Percentiles rank a stretch among this genome's conserved stretches.
phyloP scores from a whole-genome alignment of 345 rosid genomes.

The Gossypium rotundifolium region DNA sequence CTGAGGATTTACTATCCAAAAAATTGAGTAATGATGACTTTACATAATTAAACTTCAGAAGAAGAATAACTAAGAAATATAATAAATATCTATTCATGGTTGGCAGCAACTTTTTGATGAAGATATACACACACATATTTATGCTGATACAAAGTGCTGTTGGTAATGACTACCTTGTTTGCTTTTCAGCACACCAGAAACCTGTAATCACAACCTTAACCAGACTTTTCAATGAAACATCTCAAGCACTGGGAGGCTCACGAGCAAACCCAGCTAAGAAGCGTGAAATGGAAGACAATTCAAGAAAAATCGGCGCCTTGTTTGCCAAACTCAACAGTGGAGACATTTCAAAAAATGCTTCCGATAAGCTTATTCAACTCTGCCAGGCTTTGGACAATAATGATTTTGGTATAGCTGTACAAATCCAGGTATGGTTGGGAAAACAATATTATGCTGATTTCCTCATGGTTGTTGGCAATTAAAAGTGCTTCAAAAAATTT shows the following conservation, averaged over 20 bases:
- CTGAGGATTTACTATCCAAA: neutral
- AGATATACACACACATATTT: neutral
- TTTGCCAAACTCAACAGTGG: constrained; percentile 88
- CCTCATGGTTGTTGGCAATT: neutral
- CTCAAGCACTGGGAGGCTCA: constrained; percentile 91
- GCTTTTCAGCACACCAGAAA: constrained; percentile 60
- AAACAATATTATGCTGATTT: neutral
- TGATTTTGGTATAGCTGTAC: constrained; percentile 75
- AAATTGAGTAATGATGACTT: too few species aligned
- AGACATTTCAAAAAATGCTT: constrained; percentile 87
- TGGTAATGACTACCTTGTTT: neutral
- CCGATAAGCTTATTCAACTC: constrained; percentile 80
- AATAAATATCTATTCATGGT: neutral
- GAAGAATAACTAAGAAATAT: neutral
- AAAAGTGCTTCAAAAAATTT: neutral
- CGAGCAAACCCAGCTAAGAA: constrained; percentile 83
- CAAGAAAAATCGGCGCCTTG: constrained; percentile 83
- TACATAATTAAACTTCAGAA: neutral
- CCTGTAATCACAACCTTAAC: constrained; percentile 70
- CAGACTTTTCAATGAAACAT: constrained; percentile 88
- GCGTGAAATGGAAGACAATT: constrained; percentile 97
- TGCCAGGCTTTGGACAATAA: constrained; percentile 83
- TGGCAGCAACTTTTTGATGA: neutral
- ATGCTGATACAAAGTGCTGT: neutral
- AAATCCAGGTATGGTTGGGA: constrained; percentile 66